Evolutionary conservation across 2,329 filamentous ascomycete species (phyloP), one percentile per base, ranked within the genome.

Genomic region (Curvularia eragrostidis): DNA sequence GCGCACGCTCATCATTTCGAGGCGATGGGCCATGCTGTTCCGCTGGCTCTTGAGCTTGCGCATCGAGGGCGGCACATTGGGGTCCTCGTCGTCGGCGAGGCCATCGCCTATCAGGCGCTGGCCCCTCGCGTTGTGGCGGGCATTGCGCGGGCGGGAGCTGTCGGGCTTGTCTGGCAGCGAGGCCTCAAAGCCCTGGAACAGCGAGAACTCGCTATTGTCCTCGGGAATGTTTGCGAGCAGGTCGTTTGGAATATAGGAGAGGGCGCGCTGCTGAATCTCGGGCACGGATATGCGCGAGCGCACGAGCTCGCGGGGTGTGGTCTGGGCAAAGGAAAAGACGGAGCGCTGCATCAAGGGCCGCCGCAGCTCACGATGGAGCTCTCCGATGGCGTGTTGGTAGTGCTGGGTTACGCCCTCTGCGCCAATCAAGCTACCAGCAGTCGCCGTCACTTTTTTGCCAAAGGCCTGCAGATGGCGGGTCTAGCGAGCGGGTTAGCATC

Each of bases 171-270:
- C 90, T 2, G 93, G 93, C 61, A 97, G 83, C 63, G 88, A 93
- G 47, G 94, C 95, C 79, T 96, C 89, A 77, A 99, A 99, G 65
- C 95, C 95, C 77, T 99, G 91, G 77, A 99, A 98, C 43, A 99
- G 83, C 39, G 93, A 97, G 80, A 96, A 99, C 15, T 88, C 83
- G 77, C 91, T 96, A 21, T 89, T 88, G 73, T 89, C 85, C 59
- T 96, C 92, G 66, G 95, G 95, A 49, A 97, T 94, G 75, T 97
- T 93, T 65, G 83, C 82, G 46, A 99, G 86, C 66, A 99, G 85
- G 61, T 97, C 93, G 78, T 99, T 94, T 48, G 95, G 88, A 34
- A 99, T 83, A 74, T 91, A 93, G 43, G 92, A 89, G 54, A 98
- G 81, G 47, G 95, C 95, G 65, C 95, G 91, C 69, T 96, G 93